Base-by-base conservation (phyloP, 2,329 filamentous ascomycete species). In the Fusarium sp. region DNA sequence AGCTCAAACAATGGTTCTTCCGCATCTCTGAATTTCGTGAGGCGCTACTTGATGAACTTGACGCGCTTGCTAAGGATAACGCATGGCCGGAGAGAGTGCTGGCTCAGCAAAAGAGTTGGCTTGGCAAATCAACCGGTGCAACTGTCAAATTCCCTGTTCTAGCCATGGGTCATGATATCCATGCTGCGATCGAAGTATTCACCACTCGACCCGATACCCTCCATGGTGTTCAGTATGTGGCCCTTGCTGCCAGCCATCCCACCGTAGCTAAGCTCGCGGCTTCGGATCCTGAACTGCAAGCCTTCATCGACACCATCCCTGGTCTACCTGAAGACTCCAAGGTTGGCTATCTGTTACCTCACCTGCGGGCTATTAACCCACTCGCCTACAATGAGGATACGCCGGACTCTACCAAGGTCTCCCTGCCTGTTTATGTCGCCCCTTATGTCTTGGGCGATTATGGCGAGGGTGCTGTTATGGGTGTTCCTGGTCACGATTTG, bases 381-480 rank as follows among this genome's bases (percentile, higher is more conserved):
- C 76, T 95, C 17, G 82, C 86, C 3, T 85, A 88, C 46, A 80
- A 86, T 38, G 81, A 84, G 8, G 76, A 79, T 2, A 82, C 81
- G 0, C 82, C 84, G 1, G 81, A 83, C n/a, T 80, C 81, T 2
- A 82, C 82, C 32, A 84, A 87, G 74, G 73, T 84, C 67, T 83
- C 85, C 9, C 71, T 96, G 7, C 93, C 93, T 2, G 83, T 97
- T 7, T 97, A 91, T 73, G 91, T 92, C 21, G 92, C 94, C 11
- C 90, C 93, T 0, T 97, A 97, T 74, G 94, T 97, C 12, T 82
- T 96, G 7, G 91, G 90, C 24, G 91, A 94, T 73, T 96, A 96
- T 70, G 93, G 93, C 17, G 91, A 94, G 68, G 93, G 93, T 2
- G 93, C 93, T 11, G 91, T 97, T 3, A 97, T 97, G 93, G 94